phyloP scores from a whole-genome alignment of 805 yeast species.

The Metschnikowia cubensis region DNA sequence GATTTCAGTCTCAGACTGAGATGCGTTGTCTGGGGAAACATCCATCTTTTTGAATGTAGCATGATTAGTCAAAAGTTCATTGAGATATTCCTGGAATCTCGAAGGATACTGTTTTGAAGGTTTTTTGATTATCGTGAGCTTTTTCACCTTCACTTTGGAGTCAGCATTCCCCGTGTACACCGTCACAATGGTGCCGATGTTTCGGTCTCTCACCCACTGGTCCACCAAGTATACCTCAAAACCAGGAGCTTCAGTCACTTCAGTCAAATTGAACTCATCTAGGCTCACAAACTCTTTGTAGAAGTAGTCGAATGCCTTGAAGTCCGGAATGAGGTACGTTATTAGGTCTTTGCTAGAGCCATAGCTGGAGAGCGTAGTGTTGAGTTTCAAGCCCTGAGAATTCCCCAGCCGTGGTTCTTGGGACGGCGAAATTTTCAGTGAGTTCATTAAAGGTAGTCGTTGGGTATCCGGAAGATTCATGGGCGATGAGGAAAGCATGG shows the following conservation, averaged over 20 bases:
- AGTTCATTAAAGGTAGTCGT: not conserved
- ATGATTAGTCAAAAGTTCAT: slow-evolving; percentile 60
- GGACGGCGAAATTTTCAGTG: not conserved
- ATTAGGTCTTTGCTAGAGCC: slow-evolving; percentile 19
- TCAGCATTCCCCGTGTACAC: slow-evolving; percentile 80
- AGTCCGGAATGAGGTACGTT: slow-evolving; percentile 53
- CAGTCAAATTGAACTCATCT: slow-evolving; percentile 39
- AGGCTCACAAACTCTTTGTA: slow-evolving; percentile 32
- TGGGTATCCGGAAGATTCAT: not conserved
- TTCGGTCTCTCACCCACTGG: slow-evolving; percentile 84
- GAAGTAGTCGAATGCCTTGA: slow-evolving; percentile 48
- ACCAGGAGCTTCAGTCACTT: slow-evolving; percentile 55
- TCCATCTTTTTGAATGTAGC: slow-evolving; percentile 59
- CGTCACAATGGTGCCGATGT: slow-evolving; percentile 63
- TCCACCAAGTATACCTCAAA: slow-evolving; percentile 90
- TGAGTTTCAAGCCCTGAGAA: not conserved
- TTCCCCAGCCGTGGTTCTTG: not conserved
- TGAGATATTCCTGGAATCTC: slow-evolving; percentile 55
- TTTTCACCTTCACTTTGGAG: slow-evolving; percentile 57
- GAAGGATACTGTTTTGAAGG: slow-evolving; percentile 47
- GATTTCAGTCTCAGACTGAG: slow-evolving; percentile 2
- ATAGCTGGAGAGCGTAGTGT: not conserved
- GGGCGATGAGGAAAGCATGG: not conserved
- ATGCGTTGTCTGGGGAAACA: not conserved
- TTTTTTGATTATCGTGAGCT: slow-evolving; percentile 51